Evolutionary conservation across 176 grass and related monocot species (phyloP).

Genomic region (Themeda triandra): DNA sequence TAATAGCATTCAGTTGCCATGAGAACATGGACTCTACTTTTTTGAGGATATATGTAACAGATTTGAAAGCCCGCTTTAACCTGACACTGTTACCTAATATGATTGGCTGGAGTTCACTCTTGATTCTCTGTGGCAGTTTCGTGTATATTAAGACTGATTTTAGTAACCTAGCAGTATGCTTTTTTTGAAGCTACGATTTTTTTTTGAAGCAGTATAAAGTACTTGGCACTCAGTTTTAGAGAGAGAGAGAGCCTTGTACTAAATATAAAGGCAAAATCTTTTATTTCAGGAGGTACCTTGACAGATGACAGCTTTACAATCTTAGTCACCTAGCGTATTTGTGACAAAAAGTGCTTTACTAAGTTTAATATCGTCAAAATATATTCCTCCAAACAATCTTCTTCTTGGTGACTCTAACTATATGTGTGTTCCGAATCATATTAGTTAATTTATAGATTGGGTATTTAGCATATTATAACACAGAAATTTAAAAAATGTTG

Average conservation of each 20-base stretch:
- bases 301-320: not conserved
- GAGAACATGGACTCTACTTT: no score
- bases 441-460: conserved; percentile 3
- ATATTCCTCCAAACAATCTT: conserved; percentile 29
- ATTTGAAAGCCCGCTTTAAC: no score
- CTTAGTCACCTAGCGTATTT: not conserved
- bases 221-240: no score
- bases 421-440: conserved; percentile 10
- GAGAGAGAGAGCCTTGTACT: not conserved
- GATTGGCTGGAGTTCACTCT: no score
- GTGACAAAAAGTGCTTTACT: conserved; percentile 34
- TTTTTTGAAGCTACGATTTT: no score
- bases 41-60: no score
- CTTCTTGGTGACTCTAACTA: not conserved
- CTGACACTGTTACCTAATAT: no score
- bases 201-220: no score
- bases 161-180: no score
- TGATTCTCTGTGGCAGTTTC: no score
- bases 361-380: not conserved
- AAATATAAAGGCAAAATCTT: conserved; percentile 10
- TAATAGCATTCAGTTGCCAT: no score
- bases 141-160: no score
- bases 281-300: not conserved
- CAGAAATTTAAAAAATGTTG: not conserved
- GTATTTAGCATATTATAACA: not conserved